Base-by-base conservation (phyloP, 106 monocot genomes). In the Allium cepa region DNA sequence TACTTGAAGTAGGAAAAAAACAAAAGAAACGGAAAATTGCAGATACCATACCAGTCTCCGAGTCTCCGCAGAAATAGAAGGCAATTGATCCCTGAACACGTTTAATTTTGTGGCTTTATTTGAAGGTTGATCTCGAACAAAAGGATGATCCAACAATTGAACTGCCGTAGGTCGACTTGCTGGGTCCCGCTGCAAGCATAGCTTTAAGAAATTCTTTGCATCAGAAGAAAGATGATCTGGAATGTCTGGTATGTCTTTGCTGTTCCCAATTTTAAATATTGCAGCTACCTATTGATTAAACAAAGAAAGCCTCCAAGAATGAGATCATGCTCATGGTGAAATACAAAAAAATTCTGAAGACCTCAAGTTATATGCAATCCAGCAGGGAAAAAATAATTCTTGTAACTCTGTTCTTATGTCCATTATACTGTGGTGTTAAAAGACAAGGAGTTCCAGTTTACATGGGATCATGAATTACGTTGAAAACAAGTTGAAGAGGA, bases 211-310 rank as follows among this genome's bases (percentile, higher is more conserved):
- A 67, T 62, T 68, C 69, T 90, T 90, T 49, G 81, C 92, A 49
- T 90, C 93, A 56, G 64, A 28, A 66, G 99, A 93, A 46, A 99
- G 71, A 78, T 90, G 75, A 63, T 87, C 83, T 9, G 99, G 99
- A 63, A 99, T 93, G 60, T 90, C 90, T 57, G 99, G 99, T 76
- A 93, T 76, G 53, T 93, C 93, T 75, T 87, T 99, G 68, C 99
- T 90, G 71, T 99, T 99, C 66, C 84, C 93, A 66, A 99, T 99
- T 79, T 99, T 99, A 67, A 99, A 99, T 75, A 99, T 93, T 59
- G 99, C 99, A 74, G 87, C 80, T 55, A 93, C 87, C 99, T 99
- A 74, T 46, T 62, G 36, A 5, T 36, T 36, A 36, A 36, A 36
- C 36, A 36, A 36, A 36, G 1, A 36, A 36, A 36, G 36, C 36